Conservation (phyloP, 2,329 filamentous ascomycete genomes). For the Colletotrichum euphorbiae region DNA sequence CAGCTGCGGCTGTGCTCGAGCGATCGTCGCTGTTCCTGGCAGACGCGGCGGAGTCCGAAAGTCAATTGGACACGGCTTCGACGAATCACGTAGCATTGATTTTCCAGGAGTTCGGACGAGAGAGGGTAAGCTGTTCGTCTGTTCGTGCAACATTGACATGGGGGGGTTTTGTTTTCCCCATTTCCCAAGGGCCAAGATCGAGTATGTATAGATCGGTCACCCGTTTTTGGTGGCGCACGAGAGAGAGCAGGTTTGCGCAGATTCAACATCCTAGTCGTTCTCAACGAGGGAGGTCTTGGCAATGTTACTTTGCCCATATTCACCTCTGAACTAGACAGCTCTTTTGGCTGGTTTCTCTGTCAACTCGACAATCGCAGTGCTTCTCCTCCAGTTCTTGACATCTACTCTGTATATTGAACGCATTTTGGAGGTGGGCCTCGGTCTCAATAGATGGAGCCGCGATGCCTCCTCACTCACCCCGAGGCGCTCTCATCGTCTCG, state of each 20-base stretch:
- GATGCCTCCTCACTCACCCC: no score
- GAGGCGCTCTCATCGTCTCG: no score
- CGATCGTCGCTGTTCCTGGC: constrained; percentile 25
- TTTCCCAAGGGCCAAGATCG: no score
- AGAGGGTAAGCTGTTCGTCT: not conserved
- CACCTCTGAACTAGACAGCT: not conserved
- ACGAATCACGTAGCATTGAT: not conserved
- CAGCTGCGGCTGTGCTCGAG: constrained; percentile 23
- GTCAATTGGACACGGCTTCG: not conserved
- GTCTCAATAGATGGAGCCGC: no score
- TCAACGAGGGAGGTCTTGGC: constrained; percentile 17
- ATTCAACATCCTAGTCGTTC: constrained; percentile 17
- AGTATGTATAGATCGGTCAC: no score
- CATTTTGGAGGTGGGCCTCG: no score
- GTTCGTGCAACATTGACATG: no score
- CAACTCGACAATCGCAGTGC: no score
- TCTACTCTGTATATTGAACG: no score
- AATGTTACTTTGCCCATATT: not conserved
- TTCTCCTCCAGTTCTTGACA: no score
- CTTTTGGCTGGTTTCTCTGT: not conserved
- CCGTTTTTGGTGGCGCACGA: no score
- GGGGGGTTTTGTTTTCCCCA: no score
- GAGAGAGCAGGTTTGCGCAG: constrained; percentile 29
- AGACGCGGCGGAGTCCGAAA: constrained; percentile 9
- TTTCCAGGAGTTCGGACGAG: not conserved